These are phyloP conservation scores for Yamadazyma phyllophila DNA, from an alignment of 805 yeast species.

Conservation along the genomic window DNA sequence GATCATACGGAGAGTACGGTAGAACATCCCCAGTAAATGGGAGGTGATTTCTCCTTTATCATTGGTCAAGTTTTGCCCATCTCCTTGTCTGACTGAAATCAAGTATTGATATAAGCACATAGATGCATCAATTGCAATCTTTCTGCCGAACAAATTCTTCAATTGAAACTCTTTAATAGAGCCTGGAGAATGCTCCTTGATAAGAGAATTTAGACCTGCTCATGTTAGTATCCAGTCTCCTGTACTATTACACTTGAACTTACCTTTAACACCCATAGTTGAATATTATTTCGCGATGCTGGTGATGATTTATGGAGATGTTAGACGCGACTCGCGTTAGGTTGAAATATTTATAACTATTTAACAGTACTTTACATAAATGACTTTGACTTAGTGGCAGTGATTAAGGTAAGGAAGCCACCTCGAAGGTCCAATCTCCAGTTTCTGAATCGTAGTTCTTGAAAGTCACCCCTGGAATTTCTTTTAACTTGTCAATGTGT, in stretches of 20 bases:
- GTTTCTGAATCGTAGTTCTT: constrained; percentile 72
- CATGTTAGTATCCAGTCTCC: constrained; percentile 16
- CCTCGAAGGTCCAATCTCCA: constrained; percentile 68
- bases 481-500: constrained; percentile 67
- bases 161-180: constrained; percentile 78
- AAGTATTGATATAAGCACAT: constrained; percentile 96
- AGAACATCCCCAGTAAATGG: constrained; percentile 94
- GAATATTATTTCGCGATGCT: not conserved
- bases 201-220: constrained; percentile 76
- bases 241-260: constrained; percentile 4
- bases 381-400: not conserved
- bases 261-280: constrained; percentile 31
- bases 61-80: constrained; percentile 88
- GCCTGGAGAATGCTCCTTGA: constrained; percentile 84
- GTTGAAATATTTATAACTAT: not conserved
- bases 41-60: constrained; percentile 90
- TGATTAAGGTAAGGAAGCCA: constrained; percentile 31
- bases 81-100: constrained; percentile 94
- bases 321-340: constrained; percentile 1
- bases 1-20: constrained; percentile 85
- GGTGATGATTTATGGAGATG: not conserved
- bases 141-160: constrained; percentile 85
- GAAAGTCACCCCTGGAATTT: constrained; percentile 59
- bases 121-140: constrained; percentile 96
- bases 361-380: constrained; percentile 5